These are phyloP conservation scores for Mucor indicus DNA, from an alignment of 371 early-diverging fungal species.

Conservation along the genomic window DNA sequence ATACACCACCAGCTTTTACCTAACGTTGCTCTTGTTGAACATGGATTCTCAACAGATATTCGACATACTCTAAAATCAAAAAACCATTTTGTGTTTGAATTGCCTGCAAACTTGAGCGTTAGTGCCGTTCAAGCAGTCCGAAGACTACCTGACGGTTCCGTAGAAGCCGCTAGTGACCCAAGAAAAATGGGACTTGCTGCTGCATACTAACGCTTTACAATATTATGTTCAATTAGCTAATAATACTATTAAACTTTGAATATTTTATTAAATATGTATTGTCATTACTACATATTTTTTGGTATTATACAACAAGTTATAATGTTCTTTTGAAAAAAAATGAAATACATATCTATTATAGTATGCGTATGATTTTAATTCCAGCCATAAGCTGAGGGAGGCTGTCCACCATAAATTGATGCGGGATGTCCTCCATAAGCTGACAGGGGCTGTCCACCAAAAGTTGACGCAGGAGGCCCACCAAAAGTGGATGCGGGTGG, in stretches of 20 bases:
- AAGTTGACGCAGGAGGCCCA: not conserved
- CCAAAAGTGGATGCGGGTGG: not conserved
- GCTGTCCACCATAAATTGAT: too few relatives aligned
- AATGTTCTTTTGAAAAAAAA: too few relatives aligned
- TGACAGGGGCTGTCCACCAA: not conserved
- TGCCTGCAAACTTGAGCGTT: conserved; percentile 1
- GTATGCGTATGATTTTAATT: too few relatives aligned
- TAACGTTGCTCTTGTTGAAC: conserved; percentile 49
- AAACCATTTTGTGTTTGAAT: conserved; percentile 18
- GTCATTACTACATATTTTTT: too few relatives aligned
- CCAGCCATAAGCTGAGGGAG: too few relatives aligned
- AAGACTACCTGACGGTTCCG: conserved; percentile 24
- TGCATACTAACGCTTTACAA: conserved; percentile 13
- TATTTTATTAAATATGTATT: too few relatives aligned
- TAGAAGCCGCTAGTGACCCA: conserved; percentile 44
- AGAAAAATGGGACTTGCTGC: conserved; percentile 42
- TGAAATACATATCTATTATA: too few relatives aligned
- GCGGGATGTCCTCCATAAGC: not conserved
- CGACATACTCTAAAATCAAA: conserved; percentile 11
- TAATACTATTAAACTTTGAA: too few relatives aligned
- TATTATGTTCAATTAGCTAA: too few relatives aligned
- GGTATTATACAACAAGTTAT: too few relatives aligned
- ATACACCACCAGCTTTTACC: conserved; percentile 95
- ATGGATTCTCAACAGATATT: conserved; percentile 11
- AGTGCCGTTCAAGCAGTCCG: conserved; percentile 41